phyloP scores from a whole-genome alignment of 768 basidiomycete genomes.

The Leccinum uliginosum region DNA sequence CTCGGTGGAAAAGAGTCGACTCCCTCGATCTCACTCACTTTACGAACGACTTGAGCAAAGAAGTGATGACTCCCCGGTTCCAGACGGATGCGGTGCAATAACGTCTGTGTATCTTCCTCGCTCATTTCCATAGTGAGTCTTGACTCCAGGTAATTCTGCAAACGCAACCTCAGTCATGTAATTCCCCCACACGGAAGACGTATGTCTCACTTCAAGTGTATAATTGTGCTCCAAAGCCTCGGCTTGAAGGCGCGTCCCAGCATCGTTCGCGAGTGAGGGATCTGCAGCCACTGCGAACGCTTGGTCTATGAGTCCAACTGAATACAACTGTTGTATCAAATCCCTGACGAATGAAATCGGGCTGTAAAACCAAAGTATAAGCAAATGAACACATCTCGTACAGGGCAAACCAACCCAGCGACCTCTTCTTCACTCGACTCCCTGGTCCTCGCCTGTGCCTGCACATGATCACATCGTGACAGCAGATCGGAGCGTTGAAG shows the following conservation, averaged over 20 bases:
- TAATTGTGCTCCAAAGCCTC: constrained; percentile 61
- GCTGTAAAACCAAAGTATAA: constrained; percentile 20
- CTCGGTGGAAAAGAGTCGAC: not conserved
- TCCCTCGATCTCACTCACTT: constrained; percentile 39
- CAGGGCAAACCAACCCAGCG: constrained; percentile 9
- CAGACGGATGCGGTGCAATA: constrained; percentile 42
- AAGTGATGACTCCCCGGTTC: constrained; percentile 54
- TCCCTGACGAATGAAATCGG: constrained; percentile 24
- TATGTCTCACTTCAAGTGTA: constrained; percentile 49
- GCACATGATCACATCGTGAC: constrained; percentile 46
- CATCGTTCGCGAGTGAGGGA: constrained; percentile 46
- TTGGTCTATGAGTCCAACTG: constrained; percentile 51
- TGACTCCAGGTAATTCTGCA: constrained; percentile 45
- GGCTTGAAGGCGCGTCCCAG: constrained; percentile 42
- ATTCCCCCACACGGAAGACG: not conserved
- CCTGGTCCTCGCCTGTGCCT: constrained; percentile 30
- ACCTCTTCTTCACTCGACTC: constrained; percentile 23
- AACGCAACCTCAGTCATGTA: constrained; percentile 4
- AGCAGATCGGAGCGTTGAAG: constrained; percentile 53
- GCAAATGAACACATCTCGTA: not conserved
- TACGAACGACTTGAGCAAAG: constrained; percentile 54
- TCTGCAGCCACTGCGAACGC: constrained; percentile 49
- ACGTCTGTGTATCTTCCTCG: constrained; percentile 32
- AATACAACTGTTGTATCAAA: constrained; percentile 48
- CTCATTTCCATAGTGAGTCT: constrained; percentile 51